Conservation (phyloP, 2,329 filamentous ascomycete species). For the Fusarium papillatum region DNA sequence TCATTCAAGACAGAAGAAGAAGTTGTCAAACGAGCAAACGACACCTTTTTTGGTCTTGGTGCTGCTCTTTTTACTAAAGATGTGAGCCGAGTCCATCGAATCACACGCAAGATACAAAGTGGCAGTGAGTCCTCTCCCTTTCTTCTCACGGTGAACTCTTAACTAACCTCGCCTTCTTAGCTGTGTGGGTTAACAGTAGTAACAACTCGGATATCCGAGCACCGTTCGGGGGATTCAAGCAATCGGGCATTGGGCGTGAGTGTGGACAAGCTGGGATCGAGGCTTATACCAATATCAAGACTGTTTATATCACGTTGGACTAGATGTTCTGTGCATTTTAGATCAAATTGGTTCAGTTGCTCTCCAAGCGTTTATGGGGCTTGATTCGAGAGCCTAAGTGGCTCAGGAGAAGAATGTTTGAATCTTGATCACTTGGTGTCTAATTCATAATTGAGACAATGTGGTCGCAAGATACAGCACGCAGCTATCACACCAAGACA, state of each 20-base stretch:
- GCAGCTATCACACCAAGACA: too few relatives aligned
- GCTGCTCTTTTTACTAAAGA: background rate
- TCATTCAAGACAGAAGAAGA: background rate
- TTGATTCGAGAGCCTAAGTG: background rate
- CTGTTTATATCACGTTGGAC: background rate
- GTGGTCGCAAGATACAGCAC: too few relatives aligned
- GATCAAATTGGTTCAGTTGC: background rate
- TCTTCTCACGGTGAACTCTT: background rate
- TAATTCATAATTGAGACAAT: background rate
- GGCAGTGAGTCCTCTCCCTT: background rate
- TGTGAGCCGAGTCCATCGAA: background rate
- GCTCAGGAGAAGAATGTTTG: background rate
- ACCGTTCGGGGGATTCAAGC: background rate
- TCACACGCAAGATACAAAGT: background rate
- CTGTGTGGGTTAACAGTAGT: background rate
- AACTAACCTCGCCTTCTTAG: background rate
- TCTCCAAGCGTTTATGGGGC: background rate
- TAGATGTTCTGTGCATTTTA: background rate
- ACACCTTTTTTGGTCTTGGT: background rate
- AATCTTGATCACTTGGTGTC: background rate
- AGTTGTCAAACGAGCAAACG: background rate
- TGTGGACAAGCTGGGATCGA: background rate
- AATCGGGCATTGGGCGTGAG: background rate
- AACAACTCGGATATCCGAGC: background rate
- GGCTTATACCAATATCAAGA: background rate